Base-by-base conservation (phyloP, 768 basidiomycete species). In the Boletus sp. region DNA sequence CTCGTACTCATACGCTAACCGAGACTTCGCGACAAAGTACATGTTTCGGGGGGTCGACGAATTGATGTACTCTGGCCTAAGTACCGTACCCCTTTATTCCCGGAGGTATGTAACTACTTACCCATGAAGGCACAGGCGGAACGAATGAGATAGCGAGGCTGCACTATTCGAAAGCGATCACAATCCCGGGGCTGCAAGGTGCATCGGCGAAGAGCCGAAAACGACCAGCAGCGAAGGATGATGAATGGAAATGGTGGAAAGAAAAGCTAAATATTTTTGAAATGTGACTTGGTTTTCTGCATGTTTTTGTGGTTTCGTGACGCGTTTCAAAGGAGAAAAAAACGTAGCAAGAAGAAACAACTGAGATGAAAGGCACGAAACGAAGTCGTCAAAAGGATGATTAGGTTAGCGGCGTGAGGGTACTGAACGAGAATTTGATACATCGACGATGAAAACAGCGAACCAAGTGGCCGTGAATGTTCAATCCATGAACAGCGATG, bases 201-300 rank as follows among this genome's bases (percentile, higher is more conserved):
- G 53, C 49, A 41, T 54, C 43, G 52, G 51, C 30, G 13, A 58
- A 59, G 27, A 47, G 45, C 50, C 57, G 38, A 56, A 55, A 39
- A 54, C 44, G 58, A 66, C 60, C 54, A 63, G 59, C 37, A 53
- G 47, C 44, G 23, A 57, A 53, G 38, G 39, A 55, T 29, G 29
- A 51, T 7, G 44, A 51, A 74, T 35, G 74, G 70, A 71, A 66
- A 62, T 60, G 39, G 41, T 70, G 65, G 70, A 73, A 68, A 71
- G 55, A 68, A 59, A 14, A 55, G 42, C 58, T 64, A 65, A 67
- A 70, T 80, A 71, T 83, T 82, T 83, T 83, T 82, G 74, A 74
- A 62, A 60, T 66, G 73, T 70, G 74, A 70, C 52, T 53, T 54
- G 21, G 51, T 72, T 70, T 70, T 70, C 55, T 71, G 59, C 55